Evolutionary conservation across 306 rosid genomes (phyloP).

Genomic region (Vigna nakashimae): DNA sequence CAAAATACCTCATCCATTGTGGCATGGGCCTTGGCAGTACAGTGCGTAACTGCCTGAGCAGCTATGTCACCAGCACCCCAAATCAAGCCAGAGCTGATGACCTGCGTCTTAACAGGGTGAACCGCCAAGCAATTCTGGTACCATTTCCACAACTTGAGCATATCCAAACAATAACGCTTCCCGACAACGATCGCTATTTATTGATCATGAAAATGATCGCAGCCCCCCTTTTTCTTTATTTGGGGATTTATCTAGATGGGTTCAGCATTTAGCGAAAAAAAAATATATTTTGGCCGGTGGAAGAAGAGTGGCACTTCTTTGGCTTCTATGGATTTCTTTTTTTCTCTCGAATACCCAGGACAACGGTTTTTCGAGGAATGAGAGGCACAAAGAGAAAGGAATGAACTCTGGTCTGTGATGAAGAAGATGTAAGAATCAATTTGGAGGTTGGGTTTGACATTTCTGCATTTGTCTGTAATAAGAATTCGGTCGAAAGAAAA

Average conservation of each 20-base stretch:
- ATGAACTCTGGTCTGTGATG: constrained; percentile 14
- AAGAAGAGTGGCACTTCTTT: neutral
- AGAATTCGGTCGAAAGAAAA: neutral
- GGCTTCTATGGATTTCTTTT: neutral
- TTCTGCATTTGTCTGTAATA: constrained; percentile 5
- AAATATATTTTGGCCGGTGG: neutral
- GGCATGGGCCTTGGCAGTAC: constrained; percentile 36
- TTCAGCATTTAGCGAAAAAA: neutral
- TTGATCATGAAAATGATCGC: constrained; percentile 24
- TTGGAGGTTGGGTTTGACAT: constrained; percentile 33
- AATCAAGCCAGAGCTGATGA: constrained; percentile 64
- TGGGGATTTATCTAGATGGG: constrained; percentile 22
- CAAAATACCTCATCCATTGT: neutral
- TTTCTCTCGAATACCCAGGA: neutral
- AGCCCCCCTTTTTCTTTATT: constrained; percentile 28
- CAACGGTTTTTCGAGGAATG: neutral
- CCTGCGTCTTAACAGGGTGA: constrained; percentile 70
- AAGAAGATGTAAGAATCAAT: constrained; percentile 24
- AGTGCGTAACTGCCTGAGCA: constrained; percentile 60
- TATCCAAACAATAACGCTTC: constrained; percentile 38
- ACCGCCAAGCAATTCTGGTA: constrained; percentile 61
- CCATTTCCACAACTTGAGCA: constrained; percentile 67
- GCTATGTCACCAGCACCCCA: constrained; percentile 71
- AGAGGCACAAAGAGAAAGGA: neutral
- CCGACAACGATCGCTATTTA: neutral